Evolutionary conservation across 352 stramenopile genomes (phyloP).

Genomic region (Aphanomyces astaci): DNA sequence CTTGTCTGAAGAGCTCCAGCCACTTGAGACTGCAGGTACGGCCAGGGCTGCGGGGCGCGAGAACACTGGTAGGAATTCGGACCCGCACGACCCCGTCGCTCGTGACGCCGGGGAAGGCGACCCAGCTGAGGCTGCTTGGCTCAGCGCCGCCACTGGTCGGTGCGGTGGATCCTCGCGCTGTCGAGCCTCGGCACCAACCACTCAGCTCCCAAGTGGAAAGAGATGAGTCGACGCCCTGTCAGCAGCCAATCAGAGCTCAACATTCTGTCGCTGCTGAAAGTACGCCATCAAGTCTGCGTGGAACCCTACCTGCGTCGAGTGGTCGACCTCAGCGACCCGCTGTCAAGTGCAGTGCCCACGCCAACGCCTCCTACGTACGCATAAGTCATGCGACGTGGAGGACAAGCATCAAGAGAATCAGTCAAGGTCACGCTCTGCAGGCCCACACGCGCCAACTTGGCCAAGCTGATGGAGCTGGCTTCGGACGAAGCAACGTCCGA

Average conservation of each 20-base stretch:
- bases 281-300: not conserved
- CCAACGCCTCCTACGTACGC: too few species aligned
- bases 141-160: not conserved
- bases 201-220: not conserved
- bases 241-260: not conserved
- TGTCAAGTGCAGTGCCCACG: too few species aligned
- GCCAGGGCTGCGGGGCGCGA: not conserved
- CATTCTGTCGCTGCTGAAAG: too few species aligned
- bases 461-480: not conserved
- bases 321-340: not conserved
- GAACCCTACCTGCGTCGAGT: not conserved
- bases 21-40: not conserved
- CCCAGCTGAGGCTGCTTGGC: not conserved
- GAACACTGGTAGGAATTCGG: not conserved
- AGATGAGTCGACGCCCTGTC: not conserved
- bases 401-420: not conserved
- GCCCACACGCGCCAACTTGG: not conserved
- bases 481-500: not conserved
- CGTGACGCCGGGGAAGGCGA: not conserved
- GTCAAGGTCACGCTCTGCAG: not conserved
- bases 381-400: too few species aligned
- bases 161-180: not conserved
- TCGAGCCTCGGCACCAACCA: not conserved
- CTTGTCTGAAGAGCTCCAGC: not conserved
- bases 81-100: not conserved